Evolutionary conservation across 345 rosid species (phyloP), one percentile per base, ranked within the genome.

Genomic region (Eucalyptus curtisii): DNA sequence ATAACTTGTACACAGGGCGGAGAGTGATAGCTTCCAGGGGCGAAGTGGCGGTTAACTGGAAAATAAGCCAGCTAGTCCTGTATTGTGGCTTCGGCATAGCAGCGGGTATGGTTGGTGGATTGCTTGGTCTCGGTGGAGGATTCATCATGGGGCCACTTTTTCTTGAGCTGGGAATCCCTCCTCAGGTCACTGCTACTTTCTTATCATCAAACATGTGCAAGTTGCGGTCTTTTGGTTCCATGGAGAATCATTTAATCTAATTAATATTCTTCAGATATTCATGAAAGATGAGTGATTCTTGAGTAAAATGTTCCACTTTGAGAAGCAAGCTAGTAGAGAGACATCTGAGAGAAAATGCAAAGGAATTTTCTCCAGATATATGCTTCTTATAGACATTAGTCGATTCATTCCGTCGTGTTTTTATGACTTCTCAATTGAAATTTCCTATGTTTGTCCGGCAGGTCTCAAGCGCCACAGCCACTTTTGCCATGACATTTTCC

Each of bases 111-210:
- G 91, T 93, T 86, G 95, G 95, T 45, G 95, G 93, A 44, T 49
- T 93, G 90, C 93, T 93, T 55, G 93, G 94, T 82, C 92, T 92
- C 33, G 93, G 93, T 47, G 94, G 93, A 89, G 95, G 95, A 82
- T 92, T 92, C 89, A 91, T 92, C 59, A 57, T 91, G 89, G 93
- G 94, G 5, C 93, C 93, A 37, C 92, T 93, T 84, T 90, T 93
- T 86, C 90, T 93, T 44, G 93, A 92, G 89, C 90, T 92, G 79
- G 94, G 93, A 66, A 86, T 93, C 88, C 93, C 93, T 86, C 93
- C 95, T 64, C 91, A 91, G 94, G 94, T 93, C 31, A 80, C 48
- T 40, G 79, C 42, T n/a, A 22, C 68, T 86, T 86, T 59, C 47
- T 76, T 40, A 76, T 22, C 3, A 76, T 76, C 47, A 76, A 76